Evolutionary conservation across 441 rosid genomes (phyloP).

Genomic region (Hypseocharis bilobata): DNA sequence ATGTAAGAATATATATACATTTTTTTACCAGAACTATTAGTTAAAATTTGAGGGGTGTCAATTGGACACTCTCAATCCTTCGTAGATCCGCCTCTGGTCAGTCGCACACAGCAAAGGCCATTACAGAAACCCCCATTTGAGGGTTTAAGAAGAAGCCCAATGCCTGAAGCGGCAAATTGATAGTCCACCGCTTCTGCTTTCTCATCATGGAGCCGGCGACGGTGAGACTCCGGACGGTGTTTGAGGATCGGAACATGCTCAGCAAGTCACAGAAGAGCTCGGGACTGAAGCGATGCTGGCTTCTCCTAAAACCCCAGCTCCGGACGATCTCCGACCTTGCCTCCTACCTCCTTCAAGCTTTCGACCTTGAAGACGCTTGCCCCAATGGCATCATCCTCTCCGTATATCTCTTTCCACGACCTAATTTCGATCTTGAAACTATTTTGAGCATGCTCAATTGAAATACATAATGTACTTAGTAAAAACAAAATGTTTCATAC

Average conservation of each 20-base stretch:
- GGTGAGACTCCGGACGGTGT: constrained; percentile 53
- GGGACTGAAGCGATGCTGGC: constrained; percentile 63
- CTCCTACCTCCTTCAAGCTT: constrained; percentile 39
- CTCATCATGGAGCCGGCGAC: constrained; percentile 31
- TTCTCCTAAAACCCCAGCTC: constrained; percentile 60
- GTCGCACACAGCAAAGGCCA: too few relatives aligned
- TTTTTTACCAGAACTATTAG: too few relatives aligned
- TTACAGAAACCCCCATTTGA: background rate
- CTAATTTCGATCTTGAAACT: constrained; percentile 10
- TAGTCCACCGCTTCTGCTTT: background rate
- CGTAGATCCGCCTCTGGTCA: too few relatives aligned
- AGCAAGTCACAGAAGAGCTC: constrained; percentile 46
- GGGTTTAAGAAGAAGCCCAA: background rate
- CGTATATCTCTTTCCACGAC: constrained; percentile 29
- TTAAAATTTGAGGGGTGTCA: too few relatives aligned
- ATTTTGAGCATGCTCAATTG: background rate
- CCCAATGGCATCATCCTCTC: constrained; percentile 64
- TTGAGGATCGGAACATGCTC: constrained; percentile 41
- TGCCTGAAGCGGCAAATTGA: background rate
- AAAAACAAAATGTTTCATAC: too few relatives aligned
- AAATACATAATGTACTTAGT: too few relatives aligned
- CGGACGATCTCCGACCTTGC: constrained; percentile 64
- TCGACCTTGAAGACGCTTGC: constrained; percentile 51
- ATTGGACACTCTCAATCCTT: too few relatives aligned
- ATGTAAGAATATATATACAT: too few relatives aligned